A percentile compares a stretch with the other conserved stretches of the same genome.
phyloP scores from a whole-genome alignment of 2,329 filamentous ascomycete species.

The Pezicula neosporulosa region DNA sequence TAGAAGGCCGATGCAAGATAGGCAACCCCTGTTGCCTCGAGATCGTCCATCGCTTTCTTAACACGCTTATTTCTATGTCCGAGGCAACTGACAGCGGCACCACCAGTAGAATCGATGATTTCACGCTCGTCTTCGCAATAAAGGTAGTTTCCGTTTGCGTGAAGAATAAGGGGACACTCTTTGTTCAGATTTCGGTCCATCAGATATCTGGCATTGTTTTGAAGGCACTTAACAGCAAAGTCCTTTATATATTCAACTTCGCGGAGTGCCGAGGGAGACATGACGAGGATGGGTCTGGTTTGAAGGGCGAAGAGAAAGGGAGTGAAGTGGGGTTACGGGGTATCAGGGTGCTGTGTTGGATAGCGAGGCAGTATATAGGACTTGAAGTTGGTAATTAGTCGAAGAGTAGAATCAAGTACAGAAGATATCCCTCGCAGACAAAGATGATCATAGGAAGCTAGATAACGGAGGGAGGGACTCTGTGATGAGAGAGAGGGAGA shows the following conservation, averaged over 20 bases:
- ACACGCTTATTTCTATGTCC: constrained; percentile 65
- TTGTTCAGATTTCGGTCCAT: constrained; percentile 26
- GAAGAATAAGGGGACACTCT: constrained; percentile 20
- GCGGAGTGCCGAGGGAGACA: constrained; percentile 16
- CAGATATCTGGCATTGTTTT: constrained; percentile 16
- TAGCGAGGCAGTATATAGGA: not conserved
- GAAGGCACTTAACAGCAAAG: not conserved
- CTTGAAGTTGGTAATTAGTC: constrained; percentile 2
- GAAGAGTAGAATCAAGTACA: constrained; percentile 14
- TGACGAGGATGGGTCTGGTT: not conserved
- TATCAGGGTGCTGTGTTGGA: not conserved
- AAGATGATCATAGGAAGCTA: constrained; percentile 12
- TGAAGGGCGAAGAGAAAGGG: too few relatives aligned
- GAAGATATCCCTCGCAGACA: constrained; percentile 11
- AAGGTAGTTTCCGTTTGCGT: constrained; percentile 23
- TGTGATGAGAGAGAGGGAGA: not conserved
- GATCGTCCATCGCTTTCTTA: constrained; percentile 52
- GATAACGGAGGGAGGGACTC: not conserved
- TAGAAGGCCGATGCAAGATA: constrained; percentile 61
- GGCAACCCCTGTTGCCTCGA: constrained; percentile 51
- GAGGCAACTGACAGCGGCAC: constrained; percentile 69
- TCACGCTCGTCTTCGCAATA: constrained; percentile 41
- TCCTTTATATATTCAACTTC: constrained; percentile 2
- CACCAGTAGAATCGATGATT: constrained; percentile 70
- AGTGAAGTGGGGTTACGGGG: not conserved